A percentile compares a stretch with the other conserved stretches of the same genome.
These are phyloP conservation scores for Neonectria neomacrospora DNA, from an alignment of 2,329 filamentous ascomycete species.

Conservation along the genomic window DNA sequence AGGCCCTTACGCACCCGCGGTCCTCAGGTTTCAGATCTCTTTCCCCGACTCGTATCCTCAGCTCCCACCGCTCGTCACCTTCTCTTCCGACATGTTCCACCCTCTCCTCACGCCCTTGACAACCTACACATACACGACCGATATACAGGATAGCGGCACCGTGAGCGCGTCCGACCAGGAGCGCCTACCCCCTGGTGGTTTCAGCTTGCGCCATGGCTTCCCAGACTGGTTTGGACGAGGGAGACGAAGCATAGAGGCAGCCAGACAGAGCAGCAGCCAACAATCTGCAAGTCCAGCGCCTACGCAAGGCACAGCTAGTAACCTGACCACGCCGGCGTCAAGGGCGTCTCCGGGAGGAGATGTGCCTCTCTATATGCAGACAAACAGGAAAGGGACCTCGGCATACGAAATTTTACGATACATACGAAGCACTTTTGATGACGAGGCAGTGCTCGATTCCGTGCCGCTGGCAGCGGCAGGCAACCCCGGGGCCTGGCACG, in stretches of 20 bases:
- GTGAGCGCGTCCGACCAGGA: conserved; percentile 87
- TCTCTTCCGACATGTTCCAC: conserved; percentile 94
- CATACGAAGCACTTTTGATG: conserved; percentile 83
- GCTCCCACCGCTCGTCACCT: conserved; percentile 85
- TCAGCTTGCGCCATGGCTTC: conserved; percentile 91
- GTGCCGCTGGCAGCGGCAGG: conserved; percentile 85
- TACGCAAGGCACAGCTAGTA: conserved; percentile 37
- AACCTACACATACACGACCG: conserved; percentile 92
- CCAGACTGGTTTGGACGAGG: conserved; percentile 85
- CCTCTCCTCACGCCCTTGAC: conserved; percentile 91
- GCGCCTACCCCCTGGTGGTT: conserved; percentile 85
- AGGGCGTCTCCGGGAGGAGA: conserved; percentile 44
- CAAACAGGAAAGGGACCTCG: conserved; percentile 58
- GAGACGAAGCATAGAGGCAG: conserved; percentile 53
- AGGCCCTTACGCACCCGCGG: conserved; percentile 90
- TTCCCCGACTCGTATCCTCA: conserved; percentile 85
- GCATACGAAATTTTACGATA: conserved; percentile 81
- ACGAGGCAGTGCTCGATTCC: conserved; percentile 79
- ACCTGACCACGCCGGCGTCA: conserved; percentile 46
- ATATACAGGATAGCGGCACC: conserved; percentile 77
- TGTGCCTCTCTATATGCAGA: conserved; percentile 55
- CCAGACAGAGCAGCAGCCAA: conserved; percentile 57
- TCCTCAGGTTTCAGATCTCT: conserved; percentile 89
- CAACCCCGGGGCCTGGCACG: conserved; percentile 93
- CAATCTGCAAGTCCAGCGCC: conserved; percentile 45